Base-by-base conservation (phyloP, 1,139 yeast species). In the Pichia sp. region DNA sequence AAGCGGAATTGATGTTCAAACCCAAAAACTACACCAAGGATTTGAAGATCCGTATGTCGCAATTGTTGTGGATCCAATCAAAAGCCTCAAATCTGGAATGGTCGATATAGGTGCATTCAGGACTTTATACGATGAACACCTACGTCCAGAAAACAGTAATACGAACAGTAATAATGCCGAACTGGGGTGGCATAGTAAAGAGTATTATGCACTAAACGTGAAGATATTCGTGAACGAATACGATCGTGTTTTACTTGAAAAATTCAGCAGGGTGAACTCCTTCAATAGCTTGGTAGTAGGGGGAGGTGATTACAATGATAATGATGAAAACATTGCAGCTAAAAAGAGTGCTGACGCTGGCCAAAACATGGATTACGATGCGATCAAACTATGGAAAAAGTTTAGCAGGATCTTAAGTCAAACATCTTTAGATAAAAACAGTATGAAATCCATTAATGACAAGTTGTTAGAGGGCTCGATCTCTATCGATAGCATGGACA, bases 31-130 rank as follows among this genome's bases (percentile, higher is more conserved):
- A 69, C 90, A 92, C 66, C 97, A 90, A 69, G 81, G 79, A 57
- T 90, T 84, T 67, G 97, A 90, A 68, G 97, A 90, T 65, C 97
- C 97, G 0, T 90, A 89, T 67, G 73, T 90, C 60, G 97, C 97
- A 0, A 76, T 90, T 49, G 97, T 90, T 5, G 78, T 90, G 52
- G 98, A 90, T 70, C 97, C 97, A 0, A 78, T 82, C 53, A 81
- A 84, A 63, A 85, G 95, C 0, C 67, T 75, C 5, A 72, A 79
- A 15, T 82, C 84, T 47, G 87, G 87, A 0, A 78, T 76, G 58
- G 85, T 90, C 23, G 96, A 89, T 52, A 87, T 93, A 56, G 98
- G 97, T 0, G 97, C 97, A 0, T 93, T 92, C 66, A 73, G 98
- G 66, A 90, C 97, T 0, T 83, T 76, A 61, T 61, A 64, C 38